Percentiles rank a stretch among this genome's conserved stretches.
Evolutionary conservation across 2,329 filamentous ascomycete genomes (phyloP).

Genomic region (Sclerotiophoma versabilis): DNA sequence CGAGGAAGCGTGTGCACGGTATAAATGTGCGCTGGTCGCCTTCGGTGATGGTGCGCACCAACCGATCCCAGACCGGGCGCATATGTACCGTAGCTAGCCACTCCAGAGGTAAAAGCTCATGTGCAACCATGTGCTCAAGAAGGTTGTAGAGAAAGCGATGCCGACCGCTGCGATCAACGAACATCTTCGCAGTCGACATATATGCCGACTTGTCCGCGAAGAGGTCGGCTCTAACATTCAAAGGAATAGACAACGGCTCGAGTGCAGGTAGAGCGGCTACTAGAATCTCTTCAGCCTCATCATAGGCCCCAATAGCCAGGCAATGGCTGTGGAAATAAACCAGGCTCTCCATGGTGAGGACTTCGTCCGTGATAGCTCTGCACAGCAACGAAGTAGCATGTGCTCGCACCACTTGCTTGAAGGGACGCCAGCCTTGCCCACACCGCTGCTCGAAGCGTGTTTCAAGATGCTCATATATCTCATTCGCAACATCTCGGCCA

Average conservation of each 20-base stretch:
- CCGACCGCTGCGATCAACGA: constrained; percentile 39
- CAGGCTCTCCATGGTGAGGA: constrained; percentile 37
- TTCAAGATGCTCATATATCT: constrained; percentile 52
- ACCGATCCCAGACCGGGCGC: constrained; percentile 44
- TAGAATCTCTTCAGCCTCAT: constrained; percentile 47
- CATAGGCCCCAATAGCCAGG: constrained; percentile 39
- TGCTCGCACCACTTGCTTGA: constrained; percentile 52
- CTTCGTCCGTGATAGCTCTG: constrained; percentile 44
- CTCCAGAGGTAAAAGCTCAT: constrained; percentile 46
- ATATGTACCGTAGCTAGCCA: constrained; percentile 49
- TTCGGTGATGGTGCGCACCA: constrained; percentile 44
- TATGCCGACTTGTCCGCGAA: constrained; percentile 39
- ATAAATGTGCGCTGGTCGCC: constrained; percentile 33
- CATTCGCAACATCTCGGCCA: constrained; percentile 45
- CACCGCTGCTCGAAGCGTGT: constrained; percentile 40
- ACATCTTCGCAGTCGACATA: constrained; percentile 35
- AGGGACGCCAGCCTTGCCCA: constrained; percentile 48
- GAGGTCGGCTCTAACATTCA: constrained; percentile 35
- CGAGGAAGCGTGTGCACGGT: constrained; percentile 40
- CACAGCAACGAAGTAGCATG: constrained; percentile 50
- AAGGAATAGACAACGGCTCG: constrained; percentile 34
- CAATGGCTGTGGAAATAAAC: constrained; percentile 41
- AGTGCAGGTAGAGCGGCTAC: constrained; percentile 35
- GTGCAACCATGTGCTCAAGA: constrained; percentile 43
- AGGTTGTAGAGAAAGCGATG: constrained; percentile 45